A percentile compares a stretch with the other conserved stretches of the same genome.
phyloP scores from a whole-genome alignment of 768 basidiomycete species.

The Amanita subjunquillea region DNA sequence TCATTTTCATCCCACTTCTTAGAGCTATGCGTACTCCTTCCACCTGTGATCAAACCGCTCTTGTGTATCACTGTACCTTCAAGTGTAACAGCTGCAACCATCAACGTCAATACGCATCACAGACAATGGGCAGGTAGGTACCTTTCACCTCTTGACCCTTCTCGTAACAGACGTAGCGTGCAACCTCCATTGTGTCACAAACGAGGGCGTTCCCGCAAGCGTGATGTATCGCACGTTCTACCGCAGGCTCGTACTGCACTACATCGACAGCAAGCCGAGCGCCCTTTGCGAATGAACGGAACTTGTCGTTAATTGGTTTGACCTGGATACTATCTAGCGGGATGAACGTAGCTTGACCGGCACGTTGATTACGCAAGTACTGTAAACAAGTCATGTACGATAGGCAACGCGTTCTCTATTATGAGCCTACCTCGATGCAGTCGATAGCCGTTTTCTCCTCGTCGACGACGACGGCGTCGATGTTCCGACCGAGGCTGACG shows the following conservation, averaged over 20 bases:
- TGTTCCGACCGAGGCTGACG: conserved; percentile 87
- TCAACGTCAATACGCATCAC: not conserved
- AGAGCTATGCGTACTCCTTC: conserved; percentile 65
- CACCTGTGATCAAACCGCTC: conserved; percentile 95
- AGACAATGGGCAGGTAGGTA: conserved; percentile 18
- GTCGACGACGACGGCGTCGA: conserved; percentile 94
- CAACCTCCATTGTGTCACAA: conserved; percentile 93
- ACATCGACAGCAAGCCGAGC: conserved; percentile 82
- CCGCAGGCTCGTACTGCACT: conserved; percentile 69
- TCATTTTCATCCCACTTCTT: conserved; percentile 96
- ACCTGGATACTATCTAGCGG: conserved; percentile 97
- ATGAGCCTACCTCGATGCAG: conserved; percentile 73
- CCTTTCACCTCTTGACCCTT: conserved; percentile 96
- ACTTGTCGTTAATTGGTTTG: conserved; percentile 90
- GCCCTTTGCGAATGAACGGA: conserved; percentile 83
- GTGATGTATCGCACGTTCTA: conserved; percentile 93
- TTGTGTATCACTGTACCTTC: conserved; percentile 98
- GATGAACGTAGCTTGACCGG: conserved; percentile 95
- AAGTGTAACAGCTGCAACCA: conserved; percentile 73
- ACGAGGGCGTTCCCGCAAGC: conserved; percentile 93
- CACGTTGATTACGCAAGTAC: conserved; percentile 93
- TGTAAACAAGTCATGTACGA: conserved; percentile 15
- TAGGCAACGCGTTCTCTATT: not conserved
- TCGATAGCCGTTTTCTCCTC: conserved; percentile 96
- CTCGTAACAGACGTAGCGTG: conserved; percentile 84